Conservation (phyloP, 768 basidiomycete genomes). For the Auricularia sp. region DNA sequence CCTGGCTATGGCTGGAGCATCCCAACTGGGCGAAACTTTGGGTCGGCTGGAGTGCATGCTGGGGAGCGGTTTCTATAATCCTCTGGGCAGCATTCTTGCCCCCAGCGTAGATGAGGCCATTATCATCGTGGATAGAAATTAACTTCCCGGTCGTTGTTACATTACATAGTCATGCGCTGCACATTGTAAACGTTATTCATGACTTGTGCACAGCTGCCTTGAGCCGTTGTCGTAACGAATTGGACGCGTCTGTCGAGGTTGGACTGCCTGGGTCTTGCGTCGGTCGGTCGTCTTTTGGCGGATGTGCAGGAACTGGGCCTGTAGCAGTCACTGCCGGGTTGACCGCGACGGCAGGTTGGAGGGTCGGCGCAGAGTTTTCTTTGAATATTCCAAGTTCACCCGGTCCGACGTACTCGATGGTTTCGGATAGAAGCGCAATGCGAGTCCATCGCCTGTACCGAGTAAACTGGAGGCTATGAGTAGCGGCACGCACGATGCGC, state of each 20-base stretch:
- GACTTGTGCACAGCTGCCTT: neutral
- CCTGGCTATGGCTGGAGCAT: constrained; percentile 46
- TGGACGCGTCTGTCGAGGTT: neutral
- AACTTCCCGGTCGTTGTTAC: neutral
- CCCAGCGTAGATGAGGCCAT: constrained; percentile 50
- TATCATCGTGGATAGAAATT: neutral
- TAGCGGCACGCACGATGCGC: neutral
- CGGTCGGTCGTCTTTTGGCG: neutral
- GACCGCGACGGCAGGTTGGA: neutral
- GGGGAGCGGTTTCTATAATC: constrained; percentile 60
- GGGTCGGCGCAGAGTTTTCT: constrained; percentile 2
- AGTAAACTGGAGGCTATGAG: constrained; percentile 52
- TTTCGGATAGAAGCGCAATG: constrained; percentile 67
- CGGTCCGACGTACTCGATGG: constrained; percentile 35
- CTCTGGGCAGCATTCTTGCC: constrained; percentile 84
- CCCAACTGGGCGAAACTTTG: constrained; percentile 35
- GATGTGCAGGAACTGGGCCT: neutral
- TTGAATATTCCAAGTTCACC: constrained; percentile 3
- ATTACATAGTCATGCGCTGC: neutral
- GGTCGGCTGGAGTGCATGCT: constrained; percentile 69
- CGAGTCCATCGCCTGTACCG: constrained; percentile 81
- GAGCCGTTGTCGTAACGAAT: neutral
- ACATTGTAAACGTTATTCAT: neutral
- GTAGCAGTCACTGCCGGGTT: neutral
- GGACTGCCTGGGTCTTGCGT: neutral